Evolutionary conservation across 2,329 filamentous ascomycete genomes (phyloP), one percentile per base, ranked within the genome.

Genomic region (Penicillium sp.): DNA sequence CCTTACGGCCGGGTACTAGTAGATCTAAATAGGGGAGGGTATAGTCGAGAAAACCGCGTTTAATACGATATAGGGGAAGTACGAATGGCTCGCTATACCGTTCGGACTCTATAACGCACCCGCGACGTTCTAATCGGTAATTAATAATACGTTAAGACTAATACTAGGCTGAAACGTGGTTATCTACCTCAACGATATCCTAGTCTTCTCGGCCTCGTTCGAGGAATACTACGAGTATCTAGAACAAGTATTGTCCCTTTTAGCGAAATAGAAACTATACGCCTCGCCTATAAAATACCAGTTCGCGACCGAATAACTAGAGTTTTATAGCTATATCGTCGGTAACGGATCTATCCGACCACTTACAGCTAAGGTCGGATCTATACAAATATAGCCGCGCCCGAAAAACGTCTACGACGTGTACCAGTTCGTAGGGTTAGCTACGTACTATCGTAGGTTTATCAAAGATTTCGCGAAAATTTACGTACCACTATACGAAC

Each of bases 281-380:
- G 14, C n/a, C 5, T 30, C 26, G 12, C 35, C 7, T 5, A 10
- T 1, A 3, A 55, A 55, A 14, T 54, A 16, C n/a, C 5, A 12
- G 5, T 22, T 54, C n/a, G 11, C 14, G 0, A 28, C 19, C 0
- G n/a, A 28, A 3, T 9, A 40, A 40, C 10, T 56, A n/a, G 43
- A 56, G 17, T 56, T 56, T 17, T 56, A 17, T 36, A 22, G 38
- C 2, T 40, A 56, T 48, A 56, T n/a, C n/a, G n/a, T n/a, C n/a
- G n/a, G n/a, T n/a, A n/a, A n/a, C n/a, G n/a, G n/a, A n/a, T n/a
- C n/a, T n/a, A n/a, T n/a, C n/a, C n/a, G n/a, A n/a, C n/a, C n/a
- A n/a, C n/a, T n/a, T n/a, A n/a, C n/a, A n/a, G n/a, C n/a, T n/a
- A n/a, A n/a, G n/a, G n/a, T n/a, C n/a, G n/a, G n/a, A n/a, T n/a